Conservation (phyloP, 2,329 filamentous ascomycete genomes). For the Fusarium veterinarium region DNA sequence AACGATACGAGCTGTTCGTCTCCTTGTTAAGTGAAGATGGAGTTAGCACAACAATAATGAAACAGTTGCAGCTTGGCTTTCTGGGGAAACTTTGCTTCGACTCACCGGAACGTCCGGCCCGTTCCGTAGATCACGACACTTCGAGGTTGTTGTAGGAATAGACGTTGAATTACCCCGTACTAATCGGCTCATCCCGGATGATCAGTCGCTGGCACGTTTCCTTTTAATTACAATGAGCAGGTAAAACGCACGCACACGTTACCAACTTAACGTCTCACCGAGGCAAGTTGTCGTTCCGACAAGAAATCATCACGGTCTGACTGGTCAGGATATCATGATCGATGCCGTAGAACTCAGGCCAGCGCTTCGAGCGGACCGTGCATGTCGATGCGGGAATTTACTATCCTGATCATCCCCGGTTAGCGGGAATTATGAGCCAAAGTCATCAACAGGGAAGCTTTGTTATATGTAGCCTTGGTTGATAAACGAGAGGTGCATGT, state of each 20-base stretch:
- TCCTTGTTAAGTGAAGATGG: rapidly evolving
- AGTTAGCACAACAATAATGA: background rate
- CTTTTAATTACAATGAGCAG: background rate
- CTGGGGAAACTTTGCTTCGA: background rate
- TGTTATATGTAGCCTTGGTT: background rate
- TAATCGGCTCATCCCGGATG: background rate
- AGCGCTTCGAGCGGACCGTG: background rate
- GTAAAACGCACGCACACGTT: background rate
- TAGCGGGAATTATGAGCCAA: too few species aligned
- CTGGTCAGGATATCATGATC: background rate
- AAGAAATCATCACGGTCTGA: background rate
- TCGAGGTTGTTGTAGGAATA: background rate
- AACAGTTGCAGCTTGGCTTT: background rate
- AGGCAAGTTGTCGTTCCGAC: background rate
- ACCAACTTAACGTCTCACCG: background rate
- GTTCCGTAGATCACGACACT: background rate
- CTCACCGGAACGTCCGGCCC: background rate
- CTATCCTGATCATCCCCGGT: background rate
- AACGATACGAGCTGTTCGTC: rapidly evolving
- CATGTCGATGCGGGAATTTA: background rate
- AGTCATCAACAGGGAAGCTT: background rate
- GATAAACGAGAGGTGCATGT: background rate
- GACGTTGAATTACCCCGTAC: background rate
- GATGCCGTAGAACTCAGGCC: background rate
- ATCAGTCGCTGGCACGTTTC: background rate